Evolutionary conservation across 371 early-diverging fungal species (phyloP), one percentile per base, ranked within the genome.

Genomic region (Rhizomucor pusillus): DNA sequence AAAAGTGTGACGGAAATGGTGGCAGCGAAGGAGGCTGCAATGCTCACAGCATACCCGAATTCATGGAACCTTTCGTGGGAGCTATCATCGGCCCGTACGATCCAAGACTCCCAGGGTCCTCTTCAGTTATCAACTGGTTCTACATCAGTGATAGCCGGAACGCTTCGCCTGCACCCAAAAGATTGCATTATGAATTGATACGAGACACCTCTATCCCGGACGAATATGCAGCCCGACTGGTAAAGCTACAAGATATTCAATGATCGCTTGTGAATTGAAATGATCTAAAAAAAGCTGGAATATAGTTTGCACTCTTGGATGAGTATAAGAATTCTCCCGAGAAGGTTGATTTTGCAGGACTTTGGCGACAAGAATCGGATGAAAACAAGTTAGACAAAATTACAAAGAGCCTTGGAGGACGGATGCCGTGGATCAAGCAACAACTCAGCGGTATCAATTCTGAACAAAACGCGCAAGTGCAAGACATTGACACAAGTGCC

Each of bases 11-110:
- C 29, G 29, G 29, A 3, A 7, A 29, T 3, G 29, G 7, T 29
- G 7, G 29, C 29, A 29, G 7, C 29, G 29, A n/a, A n/a, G n/a
- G n/a, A n/a, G n/a, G n/a, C n/a, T n/a, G 29, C 29, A 29, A 29
- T n/a, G 56, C 43, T 18, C 24, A 25, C 4, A 16, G 50, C 22
- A 24, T 13, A 23, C 19, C 14, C 12, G 18, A 54, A 19, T 50
- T 65, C 51, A 60, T 79, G 45, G 86, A 84, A 47, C 94, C 94
- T 0, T 94, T 94, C 81, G 88, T 94, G 1, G 93, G 93, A n/a
- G 94, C 91, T 11, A 93, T 93, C 53, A 85, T 92, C 24, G 86
- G 91, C 0, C 92, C 94, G 3, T 92, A 92, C 54, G 90, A 91
- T 64, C 89, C 90, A 1, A 71, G 84, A 25, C 79, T 91, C n/a